Evolutionary conservation across 495 filamentous ascomycete genomes (phyloP), one percentile per base, ranked within the genome.

Genomic region (Tetracladium setigerum): DNA sequence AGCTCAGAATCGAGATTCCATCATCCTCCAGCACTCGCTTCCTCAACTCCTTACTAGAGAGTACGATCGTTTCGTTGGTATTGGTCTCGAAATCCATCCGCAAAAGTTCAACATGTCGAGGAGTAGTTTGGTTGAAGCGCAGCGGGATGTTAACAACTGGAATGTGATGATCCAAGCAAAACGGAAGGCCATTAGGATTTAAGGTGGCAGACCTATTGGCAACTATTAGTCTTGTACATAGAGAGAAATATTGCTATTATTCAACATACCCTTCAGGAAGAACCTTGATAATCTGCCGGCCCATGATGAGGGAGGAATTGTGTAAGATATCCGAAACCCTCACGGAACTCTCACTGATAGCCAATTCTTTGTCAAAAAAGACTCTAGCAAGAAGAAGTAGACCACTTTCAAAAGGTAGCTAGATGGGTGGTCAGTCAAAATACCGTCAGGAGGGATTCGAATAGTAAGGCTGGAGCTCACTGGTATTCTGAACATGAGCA

Each of bases 241-340:
- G 31, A 2, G 17, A n/a, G 39, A 22, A 11, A 19, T 31, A 4
- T 5, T 46, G 47, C 8, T 7, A 27, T 30, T 14, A 18, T 18
- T 27, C 27, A 15, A 67, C 82, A 57, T 63, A 90, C 81, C 92
- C 92, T 74, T 98, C 92, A 2, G 92, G 92, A 22, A 98, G 71
- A 61, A 97, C 94, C 59, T 98, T 89, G 59, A 98, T 89, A 52
- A 95, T 91, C 67, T 95, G 88, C 61, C 87, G 90, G 60, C 92
- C 92, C 62, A 95, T 74, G 44, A 97, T 95, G 56, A 95, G 75
- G 6, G 91, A 95, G 1, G 86, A 73, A 60, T 96, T 96, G 60
- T 95, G 82, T 36, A 94, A 73, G 41, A 97, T 87, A 48, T 78
- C 82, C 1, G 80, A 83, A 22, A 89, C 78, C 59, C 95, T 95